These are phyloP conservation scores for Lizonia empirigonia DNA, from an alignment of 2,329 filamentous ascomycete species.

Conservation along the genomic window DNA sequence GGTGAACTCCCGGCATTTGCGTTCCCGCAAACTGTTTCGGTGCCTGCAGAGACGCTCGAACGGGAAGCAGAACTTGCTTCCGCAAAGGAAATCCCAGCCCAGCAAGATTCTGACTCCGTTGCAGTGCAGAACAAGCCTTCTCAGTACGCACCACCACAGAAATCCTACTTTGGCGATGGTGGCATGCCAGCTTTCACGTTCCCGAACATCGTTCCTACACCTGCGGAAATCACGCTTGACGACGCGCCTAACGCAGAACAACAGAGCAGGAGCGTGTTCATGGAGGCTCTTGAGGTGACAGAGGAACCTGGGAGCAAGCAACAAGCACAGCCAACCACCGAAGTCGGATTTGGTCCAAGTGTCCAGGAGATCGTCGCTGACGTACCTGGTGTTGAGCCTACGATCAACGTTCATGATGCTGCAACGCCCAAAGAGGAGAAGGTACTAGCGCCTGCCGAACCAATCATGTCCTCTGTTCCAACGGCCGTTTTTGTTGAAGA, in stretches of 20 bases:
- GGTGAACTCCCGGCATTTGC: conserved; percentile 1
- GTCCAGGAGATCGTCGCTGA: neutral
- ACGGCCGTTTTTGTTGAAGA: neutral
- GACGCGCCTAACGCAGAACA: neutral
- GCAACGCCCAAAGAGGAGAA: neutral
- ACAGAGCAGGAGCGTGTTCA: neutral
- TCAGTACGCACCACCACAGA: neutral
- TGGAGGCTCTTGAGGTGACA: neutral
- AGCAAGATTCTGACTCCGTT: neutral
- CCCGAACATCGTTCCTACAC: neutral
- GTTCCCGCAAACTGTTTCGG: neutral
- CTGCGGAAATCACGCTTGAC: neutral
- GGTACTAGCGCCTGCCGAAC: neutral
- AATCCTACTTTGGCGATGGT: conserved; percentile 10
- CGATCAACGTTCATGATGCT: neutral
- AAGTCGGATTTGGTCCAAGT: conserved; percentile 14
- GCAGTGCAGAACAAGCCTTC: neutral
- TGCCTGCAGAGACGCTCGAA: neutral
- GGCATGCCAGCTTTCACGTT: conserved; percentile 3
- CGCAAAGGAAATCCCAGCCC: neutral
- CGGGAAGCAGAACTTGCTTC: neutral
- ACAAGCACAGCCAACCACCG: conserved; percentile 1
- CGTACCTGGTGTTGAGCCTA: neutral
- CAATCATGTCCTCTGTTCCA: neutral
- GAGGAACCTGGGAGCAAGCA: neutral